Percentiles rank a stretch among this genome's conserved stretches.
These are phyloP conservation scores for Talaromyces sp. DNA, from an alignment of 2,329 filamentous ascomycete species.

Conservation along the genomic window DNA sequence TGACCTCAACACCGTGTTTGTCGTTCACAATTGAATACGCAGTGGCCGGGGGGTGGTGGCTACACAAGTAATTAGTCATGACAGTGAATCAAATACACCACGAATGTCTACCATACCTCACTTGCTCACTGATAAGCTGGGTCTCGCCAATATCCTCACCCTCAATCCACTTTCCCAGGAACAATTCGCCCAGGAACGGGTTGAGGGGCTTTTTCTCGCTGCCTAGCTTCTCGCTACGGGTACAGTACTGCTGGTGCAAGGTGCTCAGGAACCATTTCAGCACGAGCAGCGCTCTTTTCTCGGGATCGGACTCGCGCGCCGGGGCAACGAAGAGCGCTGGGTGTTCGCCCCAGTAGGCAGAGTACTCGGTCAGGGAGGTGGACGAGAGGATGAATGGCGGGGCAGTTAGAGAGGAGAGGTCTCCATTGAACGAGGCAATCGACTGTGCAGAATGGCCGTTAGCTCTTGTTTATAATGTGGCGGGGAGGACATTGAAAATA, in stretches of 20 bases:
- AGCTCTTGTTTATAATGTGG: not conserved
- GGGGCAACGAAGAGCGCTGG: conserved; percentile 75
- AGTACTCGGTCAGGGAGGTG: conserved; percentile 74
- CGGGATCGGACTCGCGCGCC: conserved; percentile 68
- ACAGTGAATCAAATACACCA: not conserved
- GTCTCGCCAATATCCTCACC: conserved; percentile 64
- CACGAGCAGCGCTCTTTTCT: conserved; percentile 79
- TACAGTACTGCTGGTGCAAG: conserved; percentile 76
- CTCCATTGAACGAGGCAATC: conserved; percentile 75
- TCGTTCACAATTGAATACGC: conserved; percentile 90
- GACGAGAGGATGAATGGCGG: conserved; percentile 77
- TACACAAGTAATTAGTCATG: conserved; percentile 20
- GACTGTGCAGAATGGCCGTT: conserved; percentile 38
- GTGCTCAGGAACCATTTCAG: conserved; percentile 95
- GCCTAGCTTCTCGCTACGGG: conserved; percentile 70
- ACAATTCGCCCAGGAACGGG: conserved; percentile 91
- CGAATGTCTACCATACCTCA: conserved; percentile 48
- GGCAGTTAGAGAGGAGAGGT: conserved; percentile 72
- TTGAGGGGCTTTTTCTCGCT: conserved; percentile 98
- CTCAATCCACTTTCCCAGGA: conserved; percentile 85
- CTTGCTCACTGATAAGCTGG: conserved; percentile 86
- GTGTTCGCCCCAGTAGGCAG: conserved; percentile 76
- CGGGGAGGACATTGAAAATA: not conserved
- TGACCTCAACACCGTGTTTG: conserved; percentile 64
- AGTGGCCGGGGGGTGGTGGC: conserved; percentile 88